Conservation (phyloP, 2,329 filamentous ascomycete species). For the Diaporthe eres region DNA sequence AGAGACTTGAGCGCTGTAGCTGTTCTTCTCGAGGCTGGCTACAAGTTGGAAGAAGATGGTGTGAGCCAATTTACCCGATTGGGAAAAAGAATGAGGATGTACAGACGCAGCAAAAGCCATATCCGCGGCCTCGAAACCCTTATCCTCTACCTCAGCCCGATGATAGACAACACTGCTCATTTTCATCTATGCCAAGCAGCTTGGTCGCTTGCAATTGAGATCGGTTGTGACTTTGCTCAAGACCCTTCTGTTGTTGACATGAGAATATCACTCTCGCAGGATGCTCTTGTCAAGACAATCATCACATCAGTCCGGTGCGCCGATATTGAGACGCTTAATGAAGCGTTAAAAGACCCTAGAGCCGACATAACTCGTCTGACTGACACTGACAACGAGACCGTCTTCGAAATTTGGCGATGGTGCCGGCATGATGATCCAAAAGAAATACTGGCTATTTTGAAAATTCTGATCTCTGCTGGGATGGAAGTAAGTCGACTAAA, state of each 20-base stretch:
- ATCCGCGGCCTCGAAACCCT: no score
- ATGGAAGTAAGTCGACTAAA: no score
- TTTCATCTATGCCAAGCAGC: neutral
- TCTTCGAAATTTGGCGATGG: no score
- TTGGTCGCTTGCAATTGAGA: slow-evolving; percentile 4
- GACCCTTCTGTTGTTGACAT: neutral
- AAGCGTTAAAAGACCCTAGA: neutral
- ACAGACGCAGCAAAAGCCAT: no score
- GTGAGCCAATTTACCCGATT: neutral
- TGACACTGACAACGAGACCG: no score
- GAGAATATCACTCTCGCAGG: neutral
- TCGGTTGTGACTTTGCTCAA: neutral
- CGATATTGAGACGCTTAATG: neutral
- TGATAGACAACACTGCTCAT: neutral
- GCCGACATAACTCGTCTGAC: neutral
- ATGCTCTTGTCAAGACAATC: neutral
- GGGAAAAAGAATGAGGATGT: no score
- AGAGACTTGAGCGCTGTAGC: no score
- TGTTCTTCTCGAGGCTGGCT: neutral
- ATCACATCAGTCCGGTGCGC: neutral
- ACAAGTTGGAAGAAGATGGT: neutral
- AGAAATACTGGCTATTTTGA: no score
- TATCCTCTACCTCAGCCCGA: neutral
- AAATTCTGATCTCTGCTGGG: no score
- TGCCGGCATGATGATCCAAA: no score